A percentile compares a stretch with the other conserved stretches of the same genome.
Conservation (phyloP, 495 filamentous ascomycete genomes). For the Podospora pseudopauciseta region DNA sequence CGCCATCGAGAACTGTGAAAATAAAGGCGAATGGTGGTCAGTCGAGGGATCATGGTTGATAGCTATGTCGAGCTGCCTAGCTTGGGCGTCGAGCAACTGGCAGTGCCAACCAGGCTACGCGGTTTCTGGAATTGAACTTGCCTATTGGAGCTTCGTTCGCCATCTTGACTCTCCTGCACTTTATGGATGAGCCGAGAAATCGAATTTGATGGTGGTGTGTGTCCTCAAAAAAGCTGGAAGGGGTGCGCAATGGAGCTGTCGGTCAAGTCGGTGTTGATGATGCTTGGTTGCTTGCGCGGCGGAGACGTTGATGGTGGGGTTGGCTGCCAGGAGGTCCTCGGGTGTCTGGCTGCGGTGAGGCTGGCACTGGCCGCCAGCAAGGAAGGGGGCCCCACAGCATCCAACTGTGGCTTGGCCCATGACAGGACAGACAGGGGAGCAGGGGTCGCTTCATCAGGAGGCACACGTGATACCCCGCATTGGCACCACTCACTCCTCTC, state of each 20-base stretch:
- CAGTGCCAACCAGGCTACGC: not conserved
- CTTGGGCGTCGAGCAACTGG: not conserved
- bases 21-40: conserved; percentile 19
- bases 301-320: conserved; percentile 13
- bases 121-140: conserved; percentile 10
- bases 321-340: not conserved
- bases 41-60: not conserved
- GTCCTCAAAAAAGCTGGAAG: not conserved
- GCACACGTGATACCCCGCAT: conserved; percentile 40
- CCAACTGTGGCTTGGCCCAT: conserved; percentile 21
- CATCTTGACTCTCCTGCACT: conserved; percentile 16
- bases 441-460: not conserved
- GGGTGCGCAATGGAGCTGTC: not conserved
- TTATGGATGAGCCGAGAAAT: not conserved
- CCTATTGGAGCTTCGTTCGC: conserved; percentile 30
- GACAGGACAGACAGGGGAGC: not conserved
- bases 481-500: conserved; percentile 10
- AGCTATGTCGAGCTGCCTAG: not conserved
- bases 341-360: not conserved
- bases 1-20: conserved; percentile 90
- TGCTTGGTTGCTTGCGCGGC: conserved; percentile 3
- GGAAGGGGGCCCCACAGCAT: conserved; percentile 5
- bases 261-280: conserved; percentile 6
- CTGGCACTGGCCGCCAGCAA: not conserved
- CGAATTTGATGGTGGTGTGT: not conserved